phyloP scores from a whole-genome alignment of 2,329 filamentous ascomycete species.

The Xylariales sp. region DNA sequence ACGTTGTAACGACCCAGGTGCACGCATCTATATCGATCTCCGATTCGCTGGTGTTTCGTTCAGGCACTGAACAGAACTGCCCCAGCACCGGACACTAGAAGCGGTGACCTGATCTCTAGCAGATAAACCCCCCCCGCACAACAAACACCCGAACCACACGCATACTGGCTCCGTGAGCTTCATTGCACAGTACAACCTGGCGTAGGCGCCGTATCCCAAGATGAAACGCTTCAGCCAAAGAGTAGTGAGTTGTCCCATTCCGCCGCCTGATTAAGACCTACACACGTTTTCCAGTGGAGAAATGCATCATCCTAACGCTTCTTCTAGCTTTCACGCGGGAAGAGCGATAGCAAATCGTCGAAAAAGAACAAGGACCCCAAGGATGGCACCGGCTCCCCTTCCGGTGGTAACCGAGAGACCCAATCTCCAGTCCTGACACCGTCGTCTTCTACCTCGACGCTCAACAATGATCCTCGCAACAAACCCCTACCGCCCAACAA shows the following conservation, averaged over 20 bases:
- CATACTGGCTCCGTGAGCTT: too few species aligned
- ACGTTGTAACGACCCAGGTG: too few species aligned
- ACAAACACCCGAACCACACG: not conserved
- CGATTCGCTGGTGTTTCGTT: too few species aligned
- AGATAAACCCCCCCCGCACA: not conserved
- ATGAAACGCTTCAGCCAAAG: slow-evolving; percentile 98
- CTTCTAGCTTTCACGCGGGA: slow-evolving; percentile 83
- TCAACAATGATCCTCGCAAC: slow-evolving; percentile 80
- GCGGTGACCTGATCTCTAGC: not conserved
- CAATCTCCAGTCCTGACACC: slow-evolving; percentile 69
- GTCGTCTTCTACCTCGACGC: slow-evolving; percentile 81
- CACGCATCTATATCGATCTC: too few species aligned
- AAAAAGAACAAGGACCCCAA: slow-evolving; percentile 71
- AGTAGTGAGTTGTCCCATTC: slow-evolving; percentile 66
- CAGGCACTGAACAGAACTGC: too few species aligned
- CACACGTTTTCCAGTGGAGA: slow-evolving; percentile 5
- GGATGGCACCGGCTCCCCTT: slow-evolving; percentile 77
- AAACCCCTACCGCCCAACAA: slow-evolving; percentile 67
- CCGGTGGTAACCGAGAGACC: slow-evolving; percentile 46
- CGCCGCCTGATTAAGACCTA: not conserved
- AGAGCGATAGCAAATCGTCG: slow-evolving; percentile 78
- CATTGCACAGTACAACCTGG: too few species aligned
- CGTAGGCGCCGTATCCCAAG: slow-evolving; percentile 22
- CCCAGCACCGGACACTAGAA: too few species aligned
- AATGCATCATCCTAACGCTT: too few species aligned